Base-by-base conservation (phyloP, 2,329 filamentous ascomycete genomes). In the Drechslerella stenobrocha region DNA sequence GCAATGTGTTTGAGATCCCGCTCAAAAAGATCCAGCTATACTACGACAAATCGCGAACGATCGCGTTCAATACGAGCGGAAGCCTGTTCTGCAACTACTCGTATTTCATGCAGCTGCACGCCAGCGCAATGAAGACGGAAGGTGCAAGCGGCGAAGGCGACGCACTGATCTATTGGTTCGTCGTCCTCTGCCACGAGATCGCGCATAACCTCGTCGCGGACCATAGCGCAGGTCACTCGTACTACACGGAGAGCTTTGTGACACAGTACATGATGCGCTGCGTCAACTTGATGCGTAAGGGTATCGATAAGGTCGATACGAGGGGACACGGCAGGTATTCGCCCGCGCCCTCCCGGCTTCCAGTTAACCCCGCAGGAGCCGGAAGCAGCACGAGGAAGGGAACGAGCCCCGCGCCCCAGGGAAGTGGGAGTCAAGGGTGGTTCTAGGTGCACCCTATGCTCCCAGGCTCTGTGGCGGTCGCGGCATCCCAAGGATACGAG, bases 121-220 rank as follows among this genome's bases (percentile, higher is more conserved):
- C 52, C 1, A 35, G 20, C 1, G 11, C 57, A 7, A 22, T 70
- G 18, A 75, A 75, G 1, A 77, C 81, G 55, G 82, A 79, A 13
- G 30, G 23, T 28, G 30, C 26, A 1, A 26, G 30, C 28, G 64
- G 57, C 5, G 84, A 80, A 74, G 80, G 83, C 2, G 87, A 93
- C 67, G 89, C 89, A 1, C 79, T 84, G 60, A 83, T 87, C 0
- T 95, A 91, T 80, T 97, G 92, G 92, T 96, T 88, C 84, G 88
- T 96, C 70, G 90, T 93, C n/a, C 76, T 96, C 69, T 95, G 90
- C 70, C 93, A 98, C 75, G 95, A 98, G 78, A 78, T 98, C 76
- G 91, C 93, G 61, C 93, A 98, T 77, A 98, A 98, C 75, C 78
- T 98, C 56, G 89, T 96, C 6, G 78, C 53, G n/a, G 64, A 63